phyloP scores from a whole-genome alignment of 352 stramenopile genomes.

The Phytopythium montanum region DNA sequence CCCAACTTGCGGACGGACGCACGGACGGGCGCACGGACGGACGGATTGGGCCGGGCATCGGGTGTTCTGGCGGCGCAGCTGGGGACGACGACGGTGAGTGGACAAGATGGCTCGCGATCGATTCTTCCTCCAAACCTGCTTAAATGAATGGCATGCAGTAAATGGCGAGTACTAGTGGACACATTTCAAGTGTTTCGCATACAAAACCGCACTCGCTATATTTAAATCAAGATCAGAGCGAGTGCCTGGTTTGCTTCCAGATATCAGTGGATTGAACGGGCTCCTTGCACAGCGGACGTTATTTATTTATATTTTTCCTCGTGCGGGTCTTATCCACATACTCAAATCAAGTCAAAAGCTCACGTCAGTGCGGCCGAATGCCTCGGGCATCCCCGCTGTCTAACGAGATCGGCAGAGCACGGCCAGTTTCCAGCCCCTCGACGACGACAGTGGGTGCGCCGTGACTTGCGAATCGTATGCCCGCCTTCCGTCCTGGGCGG shows the following conservation, averaged over 20 bases:
- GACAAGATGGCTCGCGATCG: not conserved
- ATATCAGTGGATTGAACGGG: not conserved
- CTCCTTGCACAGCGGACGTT: too few species aligned
- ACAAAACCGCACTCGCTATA: not conserved
- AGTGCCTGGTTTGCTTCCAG: not conserved
- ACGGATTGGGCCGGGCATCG: too few species aligned
- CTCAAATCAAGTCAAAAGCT: too few species aligned
- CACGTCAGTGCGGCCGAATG: too few species aligned
- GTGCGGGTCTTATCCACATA: too few species aligned
- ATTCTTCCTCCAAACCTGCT: not conserved
- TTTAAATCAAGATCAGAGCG: not conserved
- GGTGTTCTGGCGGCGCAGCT: not conserved
- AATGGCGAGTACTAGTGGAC: not conserved
- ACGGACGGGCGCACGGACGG: too few species aligned
- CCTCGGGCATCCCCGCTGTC: not conserved
- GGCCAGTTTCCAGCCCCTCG: not conserved
- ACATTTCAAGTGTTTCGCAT: not conserved
- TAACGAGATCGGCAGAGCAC: constrained; percentile 2
- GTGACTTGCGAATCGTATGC: not conserved
- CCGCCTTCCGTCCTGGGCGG: too few species aligned
- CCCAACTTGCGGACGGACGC: too few species aligned
- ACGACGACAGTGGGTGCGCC: not conserved
- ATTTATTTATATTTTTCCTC: too few species aligned
- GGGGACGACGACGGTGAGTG: not conserved
- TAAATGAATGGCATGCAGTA: not conserved